A percentile compares a stretch with the other conserved stretches of the same genome.
Evolutionary conservation across 345 rosid genomes (phyloP).

Genomic region (Excoecaria cochinchinensis): DNA sequence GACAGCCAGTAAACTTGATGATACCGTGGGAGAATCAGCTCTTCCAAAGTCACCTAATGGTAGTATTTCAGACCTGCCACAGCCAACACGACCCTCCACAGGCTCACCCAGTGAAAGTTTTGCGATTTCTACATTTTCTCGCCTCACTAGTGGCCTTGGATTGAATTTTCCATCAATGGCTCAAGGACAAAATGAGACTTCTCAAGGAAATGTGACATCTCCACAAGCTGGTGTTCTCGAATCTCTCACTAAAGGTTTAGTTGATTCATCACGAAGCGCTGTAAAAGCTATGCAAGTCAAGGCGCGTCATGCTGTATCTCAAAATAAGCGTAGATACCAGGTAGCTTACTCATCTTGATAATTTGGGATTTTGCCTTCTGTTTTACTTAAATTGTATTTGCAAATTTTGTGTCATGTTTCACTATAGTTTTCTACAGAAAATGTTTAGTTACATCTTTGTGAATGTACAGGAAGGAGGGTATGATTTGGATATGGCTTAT

Average conservation of each 20-base stretch:
- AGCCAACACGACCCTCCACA: conserved; percentile 15
- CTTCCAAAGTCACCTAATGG: conserved; percentile 10
- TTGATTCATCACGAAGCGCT: conserved; percentile 31
- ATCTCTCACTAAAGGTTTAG: conserved; percentile 29
- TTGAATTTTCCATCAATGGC: conserved; percentile 6
- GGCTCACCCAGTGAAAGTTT: conserved; percentile 3
- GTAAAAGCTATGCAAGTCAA: conserved; percentile 35
- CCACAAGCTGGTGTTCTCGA: conserved; percentile 23
- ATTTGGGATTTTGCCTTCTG: neutral
- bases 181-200: conserved; percentile 1
- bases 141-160: conserved; percentile 22
- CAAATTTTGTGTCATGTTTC: neutral
- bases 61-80: conserved; percentile 16
- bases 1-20: neutral
- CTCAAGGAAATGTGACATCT: conserved; percentile 13
- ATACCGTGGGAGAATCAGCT: neutral
- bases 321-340: conserved; percentile 36
- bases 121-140: conserved; percentile 16
- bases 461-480: conserved; percentile 29
- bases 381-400: neutral
- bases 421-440: neutral
- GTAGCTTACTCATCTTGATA: conserved; percentile 6
- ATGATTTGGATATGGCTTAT: conserved; percentile 47
- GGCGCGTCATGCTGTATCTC: conserved; percentile 35
- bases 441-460: neutral